Evolutionary conservation across 2,329 filamentous ascomycete genomes (phyloP).

Genomic region (Fusarium keratoplasticum): DNA sequence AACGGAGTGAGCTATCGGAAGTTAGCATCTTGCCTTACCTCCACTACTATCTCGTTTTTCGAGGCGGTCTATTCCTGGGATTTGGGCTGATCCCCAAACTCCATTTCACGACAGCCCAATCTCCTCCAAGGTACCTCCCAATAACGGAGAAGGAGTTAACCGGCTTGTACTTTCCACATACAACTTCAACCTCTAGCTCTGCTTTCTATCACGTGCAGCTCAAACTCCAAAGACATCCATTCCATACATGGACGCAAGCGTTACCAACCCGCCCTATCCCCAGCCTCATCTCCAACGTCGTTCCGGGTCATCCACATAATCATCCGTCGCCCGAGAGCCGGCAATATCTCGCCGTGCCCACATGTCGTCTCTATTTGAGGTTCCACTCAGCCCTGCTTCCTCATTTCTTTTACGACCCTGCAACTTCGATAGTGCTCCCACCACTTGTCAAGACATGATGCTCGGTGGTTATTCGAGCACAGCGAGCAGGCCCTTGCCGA

Average conservation of each 20-base stretch:
- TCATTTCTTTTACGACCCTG: background rate
- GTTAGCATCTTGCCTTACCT: background rate
- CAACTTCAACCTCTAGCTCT: constrained; percentile 6
- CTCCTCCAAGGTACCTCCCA: background rate
- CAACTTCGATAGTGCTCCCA: background rate
- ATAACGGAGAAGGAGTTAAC: background rate
- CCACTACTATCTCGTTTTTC: background rate
- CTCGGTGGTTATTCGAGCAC: background rate
- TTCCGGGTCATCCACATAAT: background rate
- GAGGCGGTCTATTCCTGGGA: constrained; percentile 20
- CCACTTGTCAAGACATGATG: background rate
- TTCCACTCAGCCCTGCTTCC: constrained; percentile 3
- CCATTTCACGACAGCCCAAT: background rate
- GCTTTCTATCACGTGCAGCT: constrained; percentile 10
- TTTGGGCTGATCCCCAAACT: constrained; percentile 3
- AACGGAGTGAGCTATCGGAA: background rate
- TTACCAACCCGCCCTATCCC: background rate
- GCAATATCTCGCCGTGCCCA: background rate
- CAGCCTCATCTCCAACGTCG: background rate
- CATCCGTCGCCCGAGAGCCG: background rate
- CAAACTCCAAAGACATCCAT: background rate
- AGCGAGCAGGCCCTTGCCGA: constrained; percentile 1
- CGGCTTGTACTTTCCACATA: background rate
- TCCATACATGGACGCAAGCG: background rate
- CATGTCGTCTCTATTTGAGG: background rate